A percentile compares a stretch with the other conserved stretches of the same genome.
phyloP scores from a whole-genome alignment of 2,329 filamentous ascomycete species.

The Spiromastix sp. region DNA sequence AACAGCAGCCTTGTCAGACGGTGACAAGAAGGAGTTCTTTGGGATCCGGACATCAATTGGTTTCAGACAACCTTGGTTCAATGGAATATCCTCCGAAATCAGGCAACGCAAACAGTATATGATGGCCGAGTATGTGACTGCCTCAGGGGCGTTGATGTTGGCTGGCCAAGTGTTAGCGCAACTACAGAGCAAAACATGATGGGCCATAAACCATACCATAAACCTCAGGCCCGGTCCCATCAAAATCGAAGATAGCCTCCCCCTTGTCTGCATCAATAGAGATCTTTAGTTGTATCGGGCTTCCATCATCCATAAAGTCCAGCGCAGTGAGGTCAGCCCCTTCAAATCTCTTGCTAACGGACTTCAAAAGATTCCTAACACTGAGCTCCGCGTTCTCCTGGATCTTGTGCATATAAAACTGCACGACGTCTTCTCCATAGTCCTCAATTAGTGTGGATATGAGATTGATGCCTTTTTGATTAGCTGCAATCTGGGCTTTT shows the following conservation, averaged over 20 bases:
- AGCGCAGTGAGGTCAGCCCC: constrained; percentile 56
- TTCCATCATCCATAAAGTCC: constrained; percentile 77
- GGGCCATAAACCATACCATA: constrained; percentile 41
- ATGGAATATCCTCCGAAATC: constrained; percentile 65
- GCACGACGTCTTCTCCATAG: constrained; percentile 61
- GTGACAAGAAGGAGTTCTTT: constrained; percentile 58
- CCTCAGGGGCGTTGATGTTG: constrained; percentile 67
- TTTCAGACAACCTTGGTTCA: constrained; percentile 71
- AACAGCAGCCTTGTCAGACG: constrained; percentile 62
- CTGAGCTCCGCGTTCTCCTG: constrained; percentile 66
- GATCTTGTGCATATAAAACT: constrained; percentile 70
- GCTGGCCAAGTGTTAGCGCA: constrained; percentile 22
- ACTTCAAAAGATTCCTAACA: constrained; percentile 59
- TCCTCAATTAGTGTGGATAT: constrained; percentile 63
- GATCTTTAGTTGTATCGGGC: constrained; percentile 62
- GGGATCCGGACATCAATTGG: constrained; percentile 65
- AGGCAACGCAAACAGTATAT: constrained; percentile 71
- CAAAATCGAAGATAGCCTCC: constrained; percentile 64
- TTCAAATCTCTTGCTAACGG: constrained; percentile 54
- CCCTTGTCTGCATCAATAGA: constrained; percentile 61
- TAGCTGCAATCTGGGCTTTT: constrained; percentile 72
- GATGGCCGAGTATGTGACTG: constrained; percentile 68
- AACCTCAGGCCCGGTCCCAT: constrained; percentile 66
- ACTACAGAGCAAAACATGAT: not conserved
- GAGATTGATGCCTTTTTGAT: constrained; percentile 68